These are phyloP conservation scores for Talaromyces rugulosus DNA, from an alignment of 2,329 filamentous ascomycete genomes.

Conservation along the genomic window DNA sequence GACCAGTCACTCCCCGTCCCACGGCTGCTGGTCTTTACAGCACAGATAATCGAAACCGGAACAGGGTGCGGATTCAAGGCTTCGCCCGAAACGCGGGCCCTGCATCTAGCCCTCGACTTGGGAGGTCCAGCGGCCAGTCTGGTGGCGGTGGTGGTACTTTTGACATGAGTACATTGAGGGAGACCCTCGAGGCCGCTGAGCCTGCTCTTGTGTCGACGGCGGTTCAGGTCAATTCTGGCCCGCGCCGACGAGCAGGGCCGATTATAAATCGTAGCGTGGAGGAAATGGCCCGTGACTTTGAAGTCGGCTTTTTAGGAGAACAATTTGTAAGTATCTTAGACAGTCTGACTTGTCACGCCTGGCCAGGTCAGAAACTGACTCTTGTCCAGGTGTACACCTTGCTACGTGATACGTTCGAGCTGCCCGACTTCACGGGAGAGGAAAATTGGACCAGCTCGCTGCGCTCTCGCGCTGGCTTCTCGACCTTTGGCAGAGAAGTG, in stretches of 20 bases:
- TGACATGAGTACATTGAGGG: slow-evolving; percentile 1
- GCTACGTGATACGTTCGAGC: slow-evolving; percentile 5
- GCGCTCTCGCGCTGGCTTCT: slow-evolving; percentile 10
- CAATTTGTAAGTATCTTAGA: slow-evolving; percentile 5
- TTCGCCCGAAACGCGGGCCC: slow-evolving; percentile 2
- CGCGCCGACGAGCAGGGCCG: background rate
- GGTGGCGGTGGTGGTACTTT: background rate
- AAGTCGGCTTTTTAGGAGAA: slow-evolving; percentile 9
- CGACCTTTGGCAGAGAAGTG: slow-evolving; percentile 3
- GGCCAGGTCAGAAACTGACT: background rate
- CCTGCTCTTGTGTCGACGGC: slow-evolving; percentile 1
- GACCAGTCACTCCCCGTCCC: slow-evolving; percentile 2
- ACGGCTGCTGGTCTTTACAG: slow-evolving; percentile 3
- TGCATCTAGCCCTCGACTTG: slow-evolving; percentile 1
- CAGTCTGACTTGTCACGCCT: background rate
- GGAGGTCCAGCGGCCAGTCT: background rate
- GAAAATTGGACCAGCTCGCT: slow-evolving; percentile 10
- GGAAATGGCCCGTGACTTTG: slow-evolving; percentile 5
- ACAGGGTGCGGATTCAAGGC: background rate
- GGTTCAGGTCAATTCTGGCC: background rate
- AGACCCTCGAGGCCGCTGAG: background rate
- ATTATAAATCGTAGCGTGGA: background rate
- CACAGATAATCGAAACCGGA: slow-evolving; percentile 4
- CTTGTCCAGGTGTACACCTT: slow-evolving; percentile 8
- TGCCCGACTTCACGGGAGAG: slow-evolving; percentile 8